These are phyloP conservation scores for Oryza brachyantha DNA, from an alignment of 176 grass and related monocot species.

Conservation along the genomic window DNA sequence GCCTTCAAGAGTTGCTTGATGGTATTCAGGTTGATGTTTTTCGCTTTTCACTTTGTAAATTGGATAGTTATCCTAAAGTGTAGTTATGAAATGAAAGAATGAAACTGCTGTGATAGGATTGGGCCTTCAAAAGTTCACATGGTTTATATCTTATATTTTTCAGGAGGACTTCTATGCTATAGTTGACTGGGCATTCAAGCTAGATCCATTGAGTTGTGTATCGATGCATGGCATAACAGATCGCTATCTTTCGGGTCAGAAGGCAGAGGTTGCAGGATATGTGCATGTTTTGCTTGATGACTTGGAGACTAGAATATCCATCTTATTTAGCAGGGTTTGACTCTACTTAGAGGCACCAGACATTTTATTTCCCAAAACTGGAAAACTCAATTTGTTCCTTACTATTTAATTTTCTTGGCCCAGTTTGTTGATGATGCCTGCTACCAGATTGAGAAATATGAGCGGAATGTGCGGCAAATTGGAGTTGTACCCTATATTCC, in stretches of 20 bases:
- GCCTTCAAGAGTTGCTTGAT: conserved; percentile 76
- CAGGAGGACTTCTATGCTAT: conserved; percentile 84
- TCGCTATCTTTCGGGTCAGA: conserved; percentile 83
- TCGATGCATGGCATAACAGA: conserved; percentile 93
- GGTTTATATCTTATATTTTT: conserved; percentile 31
- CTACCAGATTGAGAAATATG: conserved; percentile 88
- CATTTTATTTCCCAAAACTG: neutral
- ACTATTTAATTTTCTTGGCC: conserved; percentile 24
- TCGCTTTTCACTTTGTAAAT: conserved; percentile 1
- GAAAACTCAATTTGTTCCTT: conserved; percentile 12
- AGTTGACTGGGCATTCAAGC: conserved; percentile 86
- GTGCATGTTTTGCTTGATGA: conserved; percentile 84
- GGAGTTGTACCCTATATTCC: conserved; percentile 89
- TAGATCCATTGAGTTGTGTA: conserved; percentile 89
- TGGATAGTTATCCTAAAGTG: neutral
- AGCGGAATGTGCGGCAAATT: conserved; percentile 60
- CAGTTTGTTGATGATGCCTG: conserved; percentile 96
- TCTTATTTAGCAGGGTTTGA: conserved; percentile 73
- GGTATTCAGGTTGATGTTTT: conserved; percentile 65
- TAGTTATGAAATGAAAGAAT: neutral
- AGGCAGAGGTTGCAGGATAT: conserved; percentile 81
- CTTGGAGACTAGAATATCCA: conserved; percentile 69
- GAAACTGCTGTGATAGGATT: conserved; percentile 7
- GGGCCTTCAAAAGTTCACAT: conserved; percentile 8
- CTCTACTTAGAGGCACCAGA: conserved; percentile 3